Base-by-base conservation (phyloP, 306 rosid genomes). In the Vicia faba region DNA sequence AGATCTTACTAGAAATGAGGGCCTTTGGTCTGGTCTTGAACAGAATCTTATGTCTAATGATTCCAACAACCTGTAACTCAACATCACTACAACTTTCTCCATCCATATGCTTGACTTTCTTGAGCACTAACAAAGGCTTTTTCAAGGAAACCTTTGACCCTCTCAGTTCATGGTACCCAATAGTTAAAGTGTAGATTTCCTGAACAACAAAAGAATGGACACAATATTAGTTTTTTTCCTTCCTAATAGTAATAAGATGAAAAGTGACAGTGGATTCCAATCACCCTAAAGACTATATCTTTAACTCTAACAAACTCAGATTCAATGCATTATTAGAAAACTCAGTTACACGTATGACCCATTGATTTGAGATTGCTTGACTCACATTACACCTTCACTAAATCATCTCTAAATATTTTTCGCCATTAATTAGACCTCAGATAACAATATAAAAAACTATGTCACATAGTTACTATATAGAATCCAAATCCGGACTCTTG, bases 21-120 rank as follows among this genome's bases (percentile, higher is more conserved):
- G 91, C 96, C 73, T 75, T 87, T 4, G 98, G 98, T 75, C 96
- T 86, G 72, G 77, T 86, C 80, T 90, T 93, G 92, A 93, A 89
- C 79, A 93, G 48, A 81, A 89, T 86, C 78, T 80, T 76, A 39
- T 84, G 89, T 51, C 96, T 76, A 58, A 89, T 83, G 66, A 93
- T 73, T 70, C 97, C 98, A 48, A 86, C 58, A 62, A 89, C 98
- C 61, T 86, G 81, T 64, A 93, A 74, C 53, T 88, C 95, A 13
- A 80, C 87, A 46, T 38, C 20, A 5, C 74, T 15, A 10, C 71
- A 51, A 68, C 40, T 65, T 12, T 62, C 77, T 58, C 40, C 73
- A 16, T 74, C 73, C 2, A 44, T 13, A 31, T 18, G 79, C 77
- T 69, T 85, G n/a, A 60, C 74, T 84, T 90, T 93, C 86, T 81